A percentile compares a stretch with the other conserved stretches of the same genome.
Evolutionary conservation across 1,284 basidiomycete genomes (phyloP).

Genomic region (Hortiboletus rubellus): DNA sequence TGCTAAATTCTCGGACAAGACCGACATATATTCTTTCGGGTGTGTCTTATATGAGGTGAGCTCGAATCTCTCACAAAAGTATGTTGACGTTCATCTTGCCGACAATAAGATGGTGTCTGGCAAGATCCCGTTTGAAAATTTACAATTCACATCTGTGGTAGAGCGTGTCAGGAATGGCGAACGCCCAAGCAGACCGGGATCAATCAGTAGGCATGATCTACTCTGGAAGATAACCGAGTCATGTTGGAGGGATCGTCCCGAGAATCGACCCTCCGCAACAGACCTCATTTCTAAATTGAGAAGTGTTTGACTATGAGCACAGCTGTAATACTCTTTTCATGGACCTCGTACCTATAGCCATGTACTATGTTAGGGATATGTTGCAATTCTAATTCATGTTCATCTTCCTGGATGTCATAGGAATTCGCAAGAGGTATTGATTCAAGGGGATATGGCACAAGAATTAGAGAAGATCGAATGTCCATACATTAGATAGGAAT

Average conservation of each 20-base stretch:
- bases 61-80: background rate
- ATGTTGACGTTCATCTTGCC: background rate
- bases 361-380: background rate
- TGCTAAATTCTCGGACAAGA: constrained; percentile 18
- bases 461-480: constrained; percentile 20
- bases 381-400: background rate
- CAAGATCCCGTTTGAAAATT: constrained; percentile 20
- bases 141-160: background rate
- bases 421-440: constrained; percentile 2
- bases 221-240: constrained; percentile 16
- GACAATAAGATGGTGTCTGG: constrained; percentile 27
- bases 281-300: background rate
- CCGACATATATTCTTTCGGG: constrained; percentile 33
- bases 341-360: background rate
- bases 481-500: constrained; percentile 23
- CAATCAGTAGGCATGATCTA: constrained; percentile 4
- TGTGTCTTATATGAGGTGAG: constrained; percentile 35
- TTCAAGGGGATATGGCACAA: constrained; percentile 11
- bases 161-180: background rate
- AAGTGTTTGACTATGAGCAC: no score
- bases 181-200: constrained; percentile 12
- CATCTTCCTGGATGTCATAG: background rate
- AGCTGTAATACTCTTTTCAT: background rate
- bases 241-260: constrained; percentile 14
- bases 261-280: constrained; percentile 19